phyloP scores from a whole-genome alignment of 108 stramenopile species.

The Skeletonema tropicum region DNA sequence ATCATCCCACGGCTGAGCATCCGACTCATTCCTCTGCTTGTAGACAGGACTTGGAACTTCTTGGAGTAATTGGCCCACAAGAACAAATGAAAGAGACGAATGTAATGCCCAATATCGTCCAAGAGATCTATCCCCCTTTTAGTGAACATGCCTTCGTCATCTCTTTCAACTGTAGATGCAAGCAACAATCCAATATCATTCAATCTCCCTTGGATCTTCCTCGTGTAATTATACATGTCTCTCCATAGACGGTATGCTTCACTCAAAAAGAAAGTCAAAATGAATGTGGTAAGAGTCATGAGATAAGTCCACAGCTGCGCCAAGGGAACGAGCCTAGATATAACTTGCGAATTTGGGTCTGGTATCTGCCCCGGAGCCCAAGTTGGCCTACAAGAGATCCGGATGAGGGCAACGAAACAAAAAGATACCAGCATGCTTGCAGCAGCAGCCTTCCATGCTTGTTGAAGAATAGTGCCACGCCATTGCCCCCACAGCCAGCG shows the following conservation, averaged over 20 bases:
- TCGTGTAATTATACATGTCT: constrained; percentile 22
- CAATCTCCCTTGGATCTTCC: constrained; percentile 48
- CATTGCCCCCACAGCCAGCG: constrained; percentile 52
- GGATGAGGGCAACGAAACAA: constrained; percentile 10
- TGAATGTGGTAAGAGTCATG: constrained; percentile 53
- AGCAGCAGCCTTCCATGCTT: constrained; percentile 1
- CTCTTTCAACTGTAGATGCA: constrained; percentile 28
- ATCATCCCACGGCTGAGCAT: constrained; percentile 41
- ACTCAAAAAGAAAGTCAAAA: constrained; percentile 56
- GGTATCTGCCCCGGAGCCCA: not conserved
- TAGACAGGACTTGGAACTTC: constrained; percentile 31
- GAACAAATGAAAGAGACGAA: constrained; percentile 42
- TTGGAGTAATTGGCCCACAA: constrained; percentile 35
- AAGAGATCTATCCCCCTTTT: constrained; percentile 27
- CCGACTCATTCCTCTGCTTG: no score
- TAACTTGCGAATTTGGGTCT: not conserved
- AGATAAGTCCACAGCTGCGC: constrained; percentile 47
- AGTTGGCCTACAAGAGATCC: constrained; percentile 15
- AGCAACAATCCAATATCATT: constrained; percentile 48
- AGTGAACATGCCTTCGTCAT: constrained; percentile 23
- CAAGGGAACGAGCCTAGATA: constrained; percentile 8
- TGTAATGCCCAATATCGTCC: constrained; percentile 18
- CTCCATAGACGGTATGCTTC: constrained; percentile 56
- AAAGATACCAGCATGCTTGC: constrained; percentile 28
- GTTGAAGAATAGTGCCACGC: constrained; percentile 26